A percentile compares a stretch with the other conserved stretches of the same genome.
Evolutionary conservation across 495 filamentous ascomycete species (phyloP).

Genomic region (Friedmanniomyces endolithicus): DNA sequence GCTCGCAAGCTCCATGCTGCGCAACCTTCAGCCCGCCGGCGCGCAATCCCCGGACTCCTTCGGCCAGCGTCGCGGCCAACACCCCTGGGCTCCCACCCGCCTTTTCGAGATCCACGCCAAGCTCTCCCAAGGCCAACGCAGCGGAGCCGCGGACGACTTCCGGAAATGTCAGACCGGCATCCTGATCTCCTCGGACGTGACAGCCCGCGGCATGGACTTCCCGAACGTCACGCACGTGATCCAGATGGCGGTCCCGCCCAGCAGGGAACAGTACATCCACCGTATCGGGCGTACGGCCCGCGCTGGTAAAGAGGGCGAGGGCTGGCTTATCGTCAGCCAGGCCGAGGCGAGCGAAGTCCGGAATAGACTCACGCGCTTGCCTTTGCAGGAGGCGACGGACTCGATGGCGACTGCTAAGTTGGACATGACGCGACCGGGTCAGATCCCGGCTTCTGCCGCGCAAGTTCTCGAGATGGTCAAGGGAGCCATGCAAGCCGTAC

Average conservation of each 20-base stretch:
- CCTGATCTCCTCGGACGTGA: constrained; percentile 86
- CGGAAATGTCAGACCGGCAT: constrained; percentile 49
- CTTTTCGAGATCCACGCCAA: constrained; percentile 67
- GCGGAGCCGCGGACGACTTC: constrained; percentile 59
- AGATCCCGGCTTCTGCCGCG: constrained; percentile 28
- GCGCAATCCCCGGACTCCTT: constrained; percentile 15
- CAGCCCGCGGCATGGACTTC: constrained; percentile 94
- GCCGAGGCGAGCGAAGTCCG: constrained; percentile 42
- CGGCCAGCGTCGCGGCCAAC: constrained; percentile 17
- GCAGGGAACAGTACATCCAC: constrained; percentile 76
- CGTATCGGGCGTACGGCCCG: constrained; percentile 64
- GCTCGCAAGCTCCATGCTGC: constrained; percentile 50
- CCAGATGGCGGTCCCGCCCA: constrained; percentile 61
- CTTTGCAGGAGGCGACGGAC: constrained; percentile 45
- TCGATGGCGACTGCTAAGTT: constrained; percentile 40
- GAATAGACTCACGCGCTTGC: constrained; percentile 46
- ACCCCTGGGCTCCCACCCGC: constrained; percentile 36
- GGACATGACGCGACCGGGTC: constrained; percentile 39
- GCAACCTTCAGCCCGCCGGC: constrained; percentile 33
- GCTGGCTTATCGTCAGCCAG: constrained; percentile 59
- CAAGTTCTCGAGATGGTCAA: constrained; percentile 30
- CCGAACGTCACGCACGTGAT: constrained; percentile 85
- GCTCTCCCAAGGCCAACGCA: constrained; percentile 57
- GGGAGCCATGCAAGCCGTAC: constrained; percentile 26
- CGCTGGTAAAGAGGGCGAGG: constrained; percentile 66